These are phyloP conservation scores for Diddensiella transvaalensis DNA, from an alignment of 805 yeast genomes.

Conservation along the genomic window DNA sequence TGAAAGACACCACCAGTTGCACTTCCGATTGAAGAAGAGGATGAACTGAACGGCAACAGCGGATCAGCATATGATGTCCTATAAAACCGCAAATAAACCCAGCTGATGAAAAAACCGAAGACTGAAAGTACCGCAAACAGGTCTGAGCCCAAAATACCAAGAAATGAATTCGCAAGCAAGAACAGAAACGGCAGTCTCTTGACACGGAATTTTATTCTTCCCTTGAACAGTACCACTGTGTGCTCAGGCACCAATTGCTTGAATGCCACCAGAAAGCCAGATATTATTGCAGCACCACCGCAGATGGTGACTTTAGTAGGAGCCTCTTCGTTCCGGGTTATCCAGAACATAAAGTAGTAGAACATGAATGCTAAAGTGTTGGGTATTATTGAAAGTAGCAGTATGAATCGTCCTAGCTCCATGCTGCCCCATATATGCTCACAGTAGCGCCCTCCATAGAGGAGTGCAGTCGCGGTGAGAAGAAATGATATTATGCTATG, in stretches of 20 bases:
- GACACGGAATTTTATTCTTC: slow-evolving; percentile 40
- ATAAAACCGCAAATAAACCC: slow-evolving; percentile 75
- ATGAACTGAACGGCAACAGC: slow-evolving; percentile 42
- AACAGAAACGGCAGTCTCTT: slow-evolving; percentile 43
- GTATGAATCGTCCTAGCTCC: slow-evolving; percentile 48
- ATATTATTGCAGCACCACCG: slow-evolving; percentile 52
- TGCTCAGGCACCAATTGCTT: slow-evolving; percentile 66
- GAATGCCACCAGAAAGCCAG: slow-evolving; percentile 60
- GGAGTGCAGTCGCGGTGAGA: slow-evolving; percentile 38
- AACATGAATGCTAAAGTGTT: slow-evolving; percentile 36
- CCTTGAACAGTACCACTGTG: slow-evolving; percentile 47
- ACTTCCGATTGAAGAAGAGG: slow-evolving; percentile 8
- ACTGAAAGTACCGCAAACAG: slow-evolving; percentile 27
- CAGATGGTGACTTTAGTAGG: slow-evolving; percentile 43
- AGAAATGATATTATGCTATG: slow-evolving; percentile 40
- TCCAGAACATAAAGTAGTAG: slow-evolving; percentile 24
- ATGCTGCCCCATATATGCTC: slow-evolving; percentile 62
- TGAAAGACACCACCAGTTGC: neutral
- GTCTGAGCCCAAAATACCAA: slow-evolving; percentile 30
- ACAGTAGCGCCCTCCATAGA: slow-evolving; percentile 58
- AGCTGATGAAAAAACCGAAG: slow-evolving; percentile 58
- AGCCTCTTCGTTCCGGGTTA: neutral
- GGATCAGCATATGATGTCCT: slow-evolving; percentile 57
- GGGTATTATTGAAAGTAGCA: slow-evolving; percentile 37
- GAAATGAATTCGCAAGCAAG: slow-evolving; percentile 27